phyloP scores from a whole-genome alignment of 1,139 yeast species.

The Spathaspora jeffriesii region DNA sequence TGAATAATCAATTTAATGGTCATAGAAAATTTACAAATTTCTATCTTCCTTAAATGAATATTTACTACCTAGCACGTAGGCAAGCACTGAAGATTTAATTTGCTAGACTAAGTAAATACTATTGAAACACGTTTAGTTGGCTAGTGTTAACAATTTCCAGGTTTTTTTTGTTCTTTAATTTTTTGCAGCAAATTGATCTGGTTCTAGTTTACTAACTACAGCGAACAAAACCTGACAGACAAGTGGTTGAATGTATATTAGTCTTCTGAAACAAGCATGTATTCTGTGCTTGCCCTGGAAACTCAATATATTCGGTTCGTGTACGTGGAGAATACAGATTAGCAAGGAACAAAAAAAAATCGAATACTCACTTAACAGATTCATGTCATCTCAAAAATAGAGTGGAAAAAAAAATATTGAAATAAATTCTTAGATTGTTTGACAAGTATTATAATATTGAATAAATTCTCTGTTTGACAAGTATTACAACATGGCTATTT shows the following conservation, averaged over 20 bases:
- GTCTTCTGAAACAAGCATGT: background rate
- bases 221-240: background rate
- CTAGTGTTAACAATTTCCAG: background rate
- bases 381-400: constrained; percentile 18
- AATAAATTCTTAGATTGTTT: background rate
- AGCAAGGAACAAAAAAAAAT: too few relatives aligned
- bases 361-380: constrained; percentile 1
- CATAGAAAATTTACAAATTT: background rate
- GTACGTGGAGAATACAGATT: too few relatives aligned
- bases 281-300: background rate
- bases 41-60: background rate
- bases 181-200: background rate
- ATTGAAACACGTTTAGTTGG: background rate
- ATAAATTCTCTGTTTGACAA: too few relatives aligned
- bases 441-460: background rate
- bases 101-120: background rate
- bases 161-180: background rate
- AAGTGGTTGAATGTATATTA: too few relatives aligned
- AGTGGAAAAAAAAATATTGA: constrained; percentile 3
- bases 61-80: background rate
- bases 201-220: too few relatives aligned
- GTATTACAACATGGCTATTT: constrained; percentile 34
- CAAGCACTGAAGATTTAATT: background rate
- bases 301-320: background rate
- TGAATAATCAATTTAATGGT: too few relatives aligned